Conservation (phyloP, 768 basidiomycete species). For the Mycena floridula region DNA sequence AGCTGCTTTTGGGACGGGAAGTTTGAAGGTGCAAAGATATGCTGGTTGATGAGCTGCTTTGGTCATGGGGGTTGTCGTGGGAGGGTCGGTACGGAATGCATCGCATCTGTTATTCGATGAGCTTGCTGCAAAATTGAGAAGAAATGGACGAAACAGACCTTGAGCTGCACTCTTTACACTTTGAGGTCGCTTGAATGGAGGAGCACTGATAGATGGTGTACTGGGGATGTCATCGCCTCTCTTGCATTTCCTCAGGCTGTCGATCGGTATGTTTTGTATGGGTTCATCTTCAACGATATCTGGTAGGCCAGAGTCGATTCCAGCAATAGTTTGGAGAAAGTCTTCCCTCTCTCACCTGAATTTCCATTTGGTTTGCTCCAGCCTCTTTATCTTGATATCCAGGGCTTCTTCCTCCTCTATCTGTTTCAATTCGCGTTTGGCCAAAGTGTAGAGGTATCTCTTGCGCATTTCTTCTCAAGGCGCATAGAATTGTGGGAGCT, state of each 20-base stretch:
- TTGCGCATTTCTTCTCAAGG: too few relatives aligned
- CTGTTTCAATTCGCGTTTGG: conserved; percentile 82
- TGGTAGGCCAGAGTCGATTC: conserved; percentile 82
- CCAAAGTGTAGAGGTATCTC: conserved; percentile 80
- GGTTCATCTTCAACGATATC: conserved; percentile 69
- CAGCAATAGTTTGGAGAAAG: conserved; percentile 74
- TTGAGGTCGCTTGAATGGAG: conserved; percentile 36
- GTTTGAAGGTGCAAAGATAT: conserved; percentile 80
- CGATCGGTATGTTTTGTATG: conserved; percentile 36
- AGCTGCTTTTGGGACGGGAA: conserved; percentile 72
- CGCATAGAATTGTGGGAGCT: too few relatives aligned
- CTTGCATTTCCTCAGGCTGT: conserved; percentile 60
- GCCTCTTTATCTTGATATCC: conserved; percentile 88
- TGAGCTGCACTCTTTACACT: conserved; percentile 52
- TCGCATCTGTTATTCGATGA: conserved; percentile 49
- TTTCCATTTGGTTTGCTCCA: conserved; percentile 86
- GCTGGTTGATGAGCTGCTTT: conserved; percentile 77
- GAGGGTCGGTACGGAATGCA: conserved; percentile 70
- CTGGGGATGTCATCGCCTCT: conserved; percentile 42
- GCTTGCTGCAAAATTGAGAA: conserved; percentile 2
- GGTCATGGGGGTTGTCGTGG: conserved; percentile 47
- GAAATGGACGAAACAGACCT: too few relatives aligned
- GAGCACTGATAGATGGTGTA: conserved; percentile 35
- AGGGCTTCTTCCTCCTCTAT: conserved; percentile 94
- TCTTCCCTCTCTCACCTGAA: conserved; percentile 89